A percentile compares a stretch with the other conserved stretches of the same genome.
Evolutionary conservation across 345 rosid genomes (phyloP).

Genomic region (Eucalyptus regnans): DNA sequence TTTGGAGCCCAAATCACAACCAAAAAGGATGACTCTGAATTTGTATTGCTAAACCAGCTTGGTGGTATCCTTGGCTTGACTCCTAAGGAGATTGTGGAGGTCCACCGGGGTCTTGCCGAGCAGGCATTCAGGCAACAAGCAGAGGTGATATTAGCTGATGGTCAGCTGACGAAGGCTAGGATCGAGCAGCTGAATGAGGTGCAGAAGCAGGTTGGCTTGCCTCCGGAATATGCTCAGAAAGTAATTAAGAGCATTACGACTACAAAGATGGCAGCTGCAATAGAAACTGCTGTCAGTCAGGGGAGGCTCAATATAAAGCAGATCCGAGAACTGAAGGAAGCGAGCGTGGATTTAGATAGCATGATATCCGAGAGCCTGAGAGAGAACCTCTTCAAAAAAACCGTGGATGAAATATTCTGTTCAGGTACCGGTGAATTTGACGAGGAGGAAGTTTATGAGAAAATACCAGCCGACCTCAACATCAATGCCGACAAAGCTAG

Average conservation of each 20-base stretch:
- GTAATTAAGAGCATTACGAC: conserved; percentile 75
- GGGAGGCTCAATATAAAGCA: conserved; percentile 80
- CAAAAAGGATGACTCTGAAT: conserved; percentile 74
- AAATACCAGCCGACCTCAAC: conserved; percentile 70
- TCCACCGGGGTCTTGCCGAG: conserved; percentile 78
- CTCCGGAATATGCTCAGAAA: conserved; percentile 74
- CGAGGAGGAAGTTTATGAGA: conserved; percentile 70
- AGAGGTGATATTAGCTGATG: conserved; percentile 95
- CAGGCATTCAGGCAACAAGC: conserved; percentile 88
- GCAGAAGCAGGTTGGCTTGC: conserved; percentile 84
- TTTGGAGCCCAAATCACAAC: conserved; percentile 77
- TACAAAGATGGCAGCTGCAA: conserved; percentile 78
- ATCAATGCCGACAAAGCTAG: conserved; percentile 66
- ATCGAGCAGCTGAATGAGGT: conserved; percentile 70
- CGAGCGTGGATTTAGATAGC: conserved; percentile 67
- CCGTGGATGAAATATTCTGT: conserved; percentile 83
- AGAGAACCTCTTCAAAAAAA: conserved; percentile 77
- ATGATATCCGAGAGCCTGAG: conserved; percentile 69
- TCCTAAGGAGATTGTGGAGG: conserved; percentile 61
- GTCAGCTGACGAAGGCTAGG: conserved; percentile 80
- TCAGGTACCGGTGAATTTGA: conserved; percentile 97
- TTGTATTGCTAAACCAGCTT: conserved; percentile 61
- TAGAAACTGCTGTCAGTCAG: conserved; percentile 75
- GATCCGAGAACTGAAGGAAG: conserved; percentile 87
- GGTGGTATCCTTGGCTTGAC: conserved; percentile 84